Evolutionary conservation across 352 stramenopile genomes (phyloP).

Genomic region (Globisporangium viniferum): DNA sequence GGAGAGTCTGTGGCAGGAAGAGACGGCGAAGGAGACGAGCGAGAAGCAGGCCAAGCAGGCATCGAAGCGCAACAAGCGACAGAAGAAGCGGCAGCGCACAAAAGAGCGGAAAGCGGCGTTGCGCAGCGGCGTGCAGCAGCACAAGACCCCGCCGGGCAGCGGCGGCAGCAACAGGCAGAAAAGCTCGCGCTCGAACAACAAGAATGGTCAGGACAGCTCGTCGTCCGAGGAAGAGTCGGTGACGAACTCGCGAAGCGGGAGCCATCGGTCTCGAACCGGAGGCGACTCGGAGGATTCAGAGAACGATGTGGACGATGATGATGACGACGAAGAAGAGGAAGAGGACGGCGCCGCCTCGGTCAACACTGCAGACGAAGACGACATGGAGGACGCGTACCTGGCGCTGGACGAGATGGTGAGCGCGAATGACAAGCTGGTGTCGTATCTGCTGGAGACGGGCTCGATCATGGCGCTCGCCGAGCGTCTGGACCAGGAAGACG

Average conservation of each 20-base stretch:
- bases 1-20: slow-evolving; percentile 92
- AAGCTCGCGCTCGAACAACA: slow-evolving; percentile 26
- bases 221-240: slow-evolving; percentile 49
- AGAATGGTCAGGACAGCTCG: slow-evolving; percentile 43
- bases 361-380: slow-evolving; percentile 21
- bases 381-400: slow-evolving; percentile 27
- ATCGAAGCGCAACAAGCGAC: slow-evolving; percentile 80
- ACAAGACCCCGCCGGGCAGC: slow-evolving; percentile 29
- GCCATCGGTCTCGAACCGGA: slow-evolving; percentile 31
- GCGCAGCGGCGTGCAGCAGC: slow-evolving; percentile 28
- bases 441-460: slow-evolving; percentile 80
- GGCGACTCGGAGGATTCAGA: slow-evolving; percentile 67
- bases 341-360: slow-evolving; percentile 24
- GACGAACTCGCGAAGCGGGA: slow-evolving; percentile 16
- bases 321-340: slow-evolving; percentile 30
- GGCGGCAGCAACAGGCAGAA: slow-evolving; percentile 21
- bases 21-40: slow-evolving; percentile 90
- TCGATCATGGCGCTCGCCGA: slow-evolving; percentile 85
- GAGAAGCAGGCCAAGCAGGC: slow-evolving; percentile 89
- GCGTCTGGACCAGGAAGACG: slow-evolving; percentile 77
- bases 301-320: slow-evolving; percentile 43
- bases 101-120: slow-evolving; percentile 80
- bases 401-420: slow-evolving; percentile 81
- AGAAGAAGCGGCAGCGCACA: slow-evolving; percentile 82
- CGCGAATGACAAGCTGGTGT: slow-evolving; percentile 83